A percentile compares a stretch with the other conserved stretches of the same genome.
phyloP scores from a whole-genome alignment of 306 rosid species.

The Ziziphus jujuba region DNA sequence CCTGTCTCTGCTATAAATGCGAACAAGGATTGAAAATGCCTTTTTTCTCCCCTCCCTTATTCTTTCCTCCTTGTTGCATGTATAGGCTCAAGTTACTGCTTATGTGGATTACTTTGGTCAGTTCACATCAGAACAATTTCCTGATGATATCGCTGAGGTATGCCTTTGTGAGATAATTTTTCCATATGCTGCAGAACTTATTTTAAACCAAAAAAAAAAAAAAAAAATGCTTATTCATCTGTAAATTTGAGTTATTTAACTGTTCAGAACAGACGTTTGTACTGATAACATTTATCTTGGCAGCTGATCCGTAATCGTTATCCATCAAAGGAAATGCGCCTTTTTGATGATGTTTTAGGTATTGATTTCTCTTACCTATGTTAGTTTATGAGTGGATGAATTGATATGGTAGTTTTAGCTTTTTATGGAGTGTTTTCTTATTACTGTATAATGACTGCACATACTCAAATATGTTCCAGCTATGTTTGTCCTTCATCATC shows the following conservation, averaged over 20 bases:
- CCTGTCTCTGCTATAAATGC: constrained; percentile 10
- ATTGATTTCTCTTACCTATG: constrained; percentile 47
- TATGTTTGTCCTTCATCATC: constrained; percentile 92
- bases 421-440: constrained; percentile 16
- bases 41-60: constrained; percentile 14
- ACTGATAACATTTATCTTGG: constrained; percentile 36
- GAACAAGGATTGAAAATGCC: constrained; percentile 5
- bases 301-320: constrained; percentile 92
- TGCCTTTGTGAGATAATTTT: constrained; percentile 8
- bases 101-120: constrained; percentile 92
- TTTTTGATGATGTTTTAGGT: constrained; percentile 96
- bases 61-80: constrained; percentile 4
- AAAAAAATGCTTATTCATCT: not conserved
- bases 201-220: too few relatives aligned
- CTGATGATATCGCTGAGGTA: constrained; percentile 93
- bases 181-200: constrained; percentile 1
- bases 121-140: constrained; percentile 89
- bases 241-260: not conserved
- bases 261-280: constrained; percentile 19
- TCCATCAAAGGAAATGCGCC: constrained; percentile 77
- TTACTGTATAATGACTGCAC: constrained; percentile 33
- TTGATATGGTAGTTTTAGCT: constrained; percentile 4
- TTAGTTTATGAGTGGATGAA: constrained; percentile 26
- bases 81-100: constrained; percentile 86
- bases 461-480: constrained; percentile 58